Evolutionary conservation across 2,329 filamentous ascomycete genomes (phyloP).

Genomic region (Clonostachys solani): DNA sequence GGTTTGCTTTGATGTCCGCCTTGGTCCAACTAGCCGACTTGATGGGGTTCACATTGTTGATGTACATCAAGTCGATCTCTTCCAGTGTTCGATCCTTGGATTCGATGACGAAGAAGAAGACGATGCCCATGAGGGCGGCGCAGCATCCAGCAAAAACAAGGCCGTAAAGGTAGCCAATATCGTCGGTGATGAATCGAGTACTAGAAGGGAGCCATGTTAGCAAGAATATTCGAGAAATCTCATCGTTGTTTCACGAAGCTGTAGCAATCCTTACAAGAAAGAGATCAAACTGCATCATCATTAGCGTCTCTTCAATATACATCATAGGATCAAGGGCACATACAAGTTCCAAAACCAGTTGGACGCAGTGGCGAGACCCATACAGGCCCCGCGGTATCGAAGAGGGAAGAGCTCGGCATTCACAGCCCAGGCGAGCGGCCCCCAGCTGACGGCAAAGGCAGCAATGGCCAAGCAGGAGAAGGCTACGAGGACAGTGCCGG

Average conservation of each 20-base stretch:
- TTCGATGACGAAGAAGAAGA: constrained; percentile 75
- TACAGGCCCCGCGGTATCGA: constrained; percentile 47
- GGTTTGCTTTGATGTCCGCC: too few species aligned
- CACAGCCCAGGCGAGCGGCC: constrained; percentile 63
- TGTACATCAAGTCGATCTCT: constrained; percentile 77
- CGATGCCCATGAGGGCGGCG: constrained; percentile 55
- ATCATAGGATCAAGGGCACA: constrained; percentile 25
- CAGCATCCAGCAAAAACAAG: constrained; percentile 69
- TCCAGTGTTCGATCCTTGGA: constrained; percentile 68
- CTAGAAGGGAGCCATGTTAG: too few species aligned
- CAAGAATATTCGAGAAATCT: too few species aligned
- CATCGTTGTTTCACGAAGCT: too few species aligned
- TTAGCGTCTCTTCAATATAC: constrained; percentile 1
- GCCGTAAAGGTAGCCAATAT: constrained; percentile 66
- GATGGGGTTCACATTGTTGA: constrained; percentile 43
- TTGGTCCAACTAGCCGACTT: constrained; percentile 19
- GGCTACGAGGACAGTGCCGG: constrained; percentile 59
- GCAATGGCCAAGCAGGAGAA: constrained; percentile 67
- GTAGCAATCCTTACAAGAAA: constrained; percentile 22
- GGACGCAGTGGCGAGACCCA: constrained; percentile 50
- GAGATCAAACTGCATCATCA: constrained; percentile 27
- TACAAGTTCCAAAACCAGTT: constrained; percentile 66
- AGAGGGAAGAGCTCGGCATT: constrained; percentile 62
- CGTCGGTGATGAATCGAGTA: constrained; percentile 69
- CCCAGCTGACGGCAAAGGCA: constrained; percentile 66